Percentiles rank a stretch among this genome's conserved stretches.
phyloP scores from a whole-genome alignment of 208 protist species.

The Leishmania lainsoni region DNA sequence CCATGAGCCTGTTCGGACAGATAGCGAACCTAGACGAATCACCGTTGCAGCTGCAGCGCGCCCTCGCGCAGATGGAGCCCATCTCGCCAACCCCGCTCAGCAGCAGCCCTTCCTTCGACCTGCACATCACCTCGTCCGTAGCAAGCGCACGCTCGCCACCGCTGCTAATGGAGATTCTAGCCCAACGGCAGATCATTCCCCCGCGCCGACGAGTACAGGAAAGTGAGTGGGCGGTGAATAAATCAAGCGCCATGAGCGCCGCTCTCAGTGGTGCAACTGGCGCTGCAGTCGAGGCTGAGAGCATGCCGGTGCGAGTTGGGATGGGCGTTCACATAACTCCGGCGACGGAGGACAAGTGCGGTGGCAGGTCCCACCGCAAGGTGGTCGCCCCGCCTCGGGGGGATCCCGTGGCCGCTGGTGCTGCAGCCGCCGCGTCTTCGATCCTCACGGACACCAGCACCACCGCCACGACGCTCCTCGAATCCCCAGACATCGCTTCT shows the following conservation, averaged over 20 bases:
- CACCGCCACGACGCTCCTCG: conserved; percentile 10
- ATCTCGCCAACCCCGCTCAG: conserved; percentile 26
- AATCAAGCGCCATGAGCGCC: background rate
- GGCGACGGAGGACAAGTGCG: background rate
- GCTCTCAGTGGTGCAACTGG: background rate
- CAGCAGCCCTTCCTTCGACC: conserved; percentile 32
- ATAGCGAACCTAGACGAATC: conserved; percentile 15
- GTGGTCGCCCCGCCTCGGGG: background rate
- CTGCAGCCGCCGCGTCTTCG: background rate
- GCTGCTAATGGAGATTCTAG: conserved; percentile 3
- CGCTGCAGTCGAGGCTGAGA: background rate
- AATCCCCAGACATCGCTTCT: conserved; percentile 2
- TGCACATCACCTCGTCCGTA: conserved; percentile 10
- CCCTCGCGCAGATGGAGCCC: conserved; percentile 31
- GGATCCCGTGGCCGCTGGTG: background rate
- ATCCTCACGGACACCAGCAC: background rate
- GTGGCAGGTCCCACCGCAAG: background rate
- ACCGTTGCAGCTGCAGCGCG: conserved; percentile 26
- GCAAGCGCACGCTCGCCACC: conserved; percentile 7
- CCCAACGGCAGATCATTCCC: conserved; percentile 2
- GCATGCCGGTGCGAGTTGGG: background rate
- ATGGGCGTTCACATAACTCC: background rate
- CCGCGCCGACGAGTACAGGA: background rate
- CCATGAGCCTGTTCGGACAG: background rate
- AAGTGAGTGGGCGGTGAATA: background rate